Evolutionary conservation across 768 basidiomycete genomes (phyloP).

Genomic region (Mycena albidolilacea): DNA sequence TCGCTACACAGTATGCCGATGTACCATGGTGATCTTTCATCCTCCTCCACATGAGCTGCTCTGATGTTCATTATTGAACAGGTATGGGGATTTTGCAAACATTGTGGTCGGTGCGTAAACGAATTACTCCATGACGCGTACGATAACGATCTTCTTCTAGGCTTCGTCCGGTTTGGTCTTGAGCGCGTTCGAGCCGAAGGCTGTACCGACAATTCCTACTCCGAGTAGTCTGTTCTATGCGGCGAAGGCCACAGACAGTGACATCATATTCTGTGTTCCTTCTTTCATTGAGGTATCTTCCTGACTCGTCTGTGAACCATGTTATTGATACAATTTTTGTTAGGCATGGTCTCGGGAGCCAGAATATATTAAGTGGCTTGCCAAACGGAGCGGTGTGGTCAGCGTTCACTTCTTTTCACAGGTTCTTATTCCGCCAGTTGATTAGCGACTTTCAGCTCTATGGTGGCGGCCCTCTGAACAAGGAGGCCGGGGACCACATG

Average conservation of each 20-base stretch:
- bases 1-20: slow-evolving; percentile 32
- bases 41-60: neutral
- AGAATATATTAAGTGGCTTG: slow-evolving; percentile 38
- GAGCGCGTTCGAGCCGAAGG: slow-evolving; percentile 43
- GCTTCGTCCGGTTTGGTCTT: slow-evolving; percentile 44
- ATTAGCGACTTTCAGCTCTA: slow-evolving; percentile 43
- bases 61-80: neutral
- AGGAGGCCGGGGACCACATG: neutral
- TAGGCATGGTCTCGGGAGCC: slow-evolving; percentile 48
- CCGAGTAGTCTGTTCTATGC: slow-evolving; percentile 43
- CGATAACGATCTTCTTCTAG: slow-evolving; percentile 31
- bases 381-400: slow-evolving; percentile 21
- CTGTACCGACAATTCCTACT: slow-evolving; percentile 43
- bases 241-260: slow-evolving; percentile 40
- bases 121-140: too few relatives aligned
- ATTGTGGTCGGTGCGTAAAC: slow-evolving; percentile 28
- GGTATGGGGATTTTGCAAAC: slow-evolving; percentile 37
- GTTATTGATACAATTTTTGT: neutral
- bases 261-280: slow-evolving; percentile 47
- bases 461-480: slow-evolving; percentile 55
- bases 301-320: slow-evolving; percentile 32
- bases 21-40: slow-evolving; percentile 44
- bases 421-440: neutral
- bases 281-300: slow-evolving; percentile 50
- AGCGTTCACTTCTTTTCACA: too few relatives aligned